Evolutionary conservation across 202 grass and related monocot genomes (phyloP), one percentile per base, ranked within the genome.

Genomic region (Zoysia matrella): DNA sequence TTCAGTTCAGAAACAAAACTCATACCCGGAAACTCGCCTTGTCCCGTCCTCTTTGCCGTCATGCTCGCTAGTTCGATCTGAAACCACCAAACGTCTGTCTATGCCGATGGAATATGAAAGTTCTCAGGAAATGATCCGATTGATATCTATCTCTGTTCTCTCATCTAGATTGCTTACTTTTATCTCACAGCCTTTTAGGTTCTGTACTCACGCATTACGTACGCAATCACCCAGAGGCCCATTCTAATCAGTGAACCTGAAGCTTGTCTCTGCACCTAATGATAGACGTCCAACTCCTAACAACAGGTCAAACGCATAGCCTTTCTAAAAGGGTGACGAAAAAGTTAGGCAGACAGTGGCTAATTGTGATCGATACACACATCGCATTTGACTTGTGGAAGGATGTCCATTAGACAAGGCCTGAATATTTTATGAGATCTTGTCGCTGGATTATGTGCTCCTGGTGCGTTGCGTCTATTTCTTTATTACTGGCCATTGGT

Each of bases 241-340:
- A 76, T 80, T 8, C 57, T 79, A 83, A 72, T 76, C 39, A 87
- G 22, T 70, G 79, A 69, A 47, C 0, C 6, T 45, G 64, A 71
- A 80, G 11, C 3, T 52, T 70, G 69, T 82, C 56, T 42, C 79
- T 62, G 46, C 69, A 68, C 69, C 79, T 75, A 86, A 79, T 22
- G 22, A 22, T 22, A 22, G 22, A 22, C 22, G 22, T 69, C 83
- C 79, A 71, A 75, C 69, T 83, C 83, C 75, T 42, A 55, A 48
- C 56, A 80, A 75, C 71, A 71, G 41, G 84, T 84, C 80, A 90
- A 87, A 79, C 76, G 54, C 54, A 51, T 69, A 80, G 80, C 84
- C 49, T 87, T 90, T 87, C 74, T 71, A 15, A 76, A 90, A 75
- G 49, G 56, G 50, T 63, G 65, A 73, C 63, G 54, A 18, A 77